Base-by-base conservation (phyloP, 1,284 basidiomycete genomes). In the Inonotus hispidus region DNA sequence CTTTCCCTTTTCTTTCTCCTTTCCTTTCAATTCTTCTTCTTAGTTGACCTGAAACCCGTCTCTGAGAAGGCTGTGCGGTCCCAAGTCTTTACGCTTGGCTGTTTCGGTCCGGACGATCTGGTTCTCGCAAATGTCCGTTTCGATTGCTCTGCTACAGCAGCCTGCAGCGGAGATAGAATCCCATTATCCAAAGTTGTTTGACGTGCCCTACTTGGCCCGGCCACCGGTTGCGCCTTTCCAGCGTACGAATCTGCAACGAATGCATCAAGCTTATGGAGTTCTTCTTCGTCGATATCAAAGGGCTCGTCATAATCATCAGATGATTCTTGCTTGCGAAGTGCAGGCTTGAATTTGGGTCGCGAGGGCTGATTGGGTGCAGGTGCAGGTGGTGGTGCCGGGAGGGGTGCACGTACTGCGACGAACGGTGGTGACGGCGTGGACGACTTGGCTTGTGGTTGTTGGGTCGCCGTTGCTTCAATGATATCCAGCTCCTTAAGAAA, bases 51-150 rank as follows among this genome's bases (percentile, higher is more conserved):
- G 69, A 81, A 74, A 0, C 92, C 93, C 0, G 85, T 83, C 74
- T 90, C 90, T 1, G 92, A 85, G 69, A 90, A 95, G 13, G 77
- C 83, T 0, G 92, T 92, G 25, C 91, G 85, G 70, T 95, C 92
- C 93, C 94, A 96, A 56, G 80, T 76, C 74, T 94, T 95, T 0
- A 80, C 84, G 71, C 85, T 87, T 55, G 76, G 78, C 1, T 82
- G 76, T 56, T 79, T 81, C 54, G 80, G 78, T 7, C 82, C 81
- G 63, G 75, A 21, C 71, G 68, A 81, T 61, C 75, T 79, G n/a
- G 75, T 74, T 60, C 75, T 74, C 66, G 45, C 69, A 71, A 49
- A 67, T 65, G 60, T 58, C 27, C 39, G 67, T 38, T 67, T 63
- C 11, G 58, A 6, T 11, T 74, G 60, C 16, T 69, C 71, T 3